Evolutionary conservation across 176 grass and related monocot genomes (phyloP), one percentile per base, ranked within the genome.

Genomic region (Cymbopogon citratus): DNA sequence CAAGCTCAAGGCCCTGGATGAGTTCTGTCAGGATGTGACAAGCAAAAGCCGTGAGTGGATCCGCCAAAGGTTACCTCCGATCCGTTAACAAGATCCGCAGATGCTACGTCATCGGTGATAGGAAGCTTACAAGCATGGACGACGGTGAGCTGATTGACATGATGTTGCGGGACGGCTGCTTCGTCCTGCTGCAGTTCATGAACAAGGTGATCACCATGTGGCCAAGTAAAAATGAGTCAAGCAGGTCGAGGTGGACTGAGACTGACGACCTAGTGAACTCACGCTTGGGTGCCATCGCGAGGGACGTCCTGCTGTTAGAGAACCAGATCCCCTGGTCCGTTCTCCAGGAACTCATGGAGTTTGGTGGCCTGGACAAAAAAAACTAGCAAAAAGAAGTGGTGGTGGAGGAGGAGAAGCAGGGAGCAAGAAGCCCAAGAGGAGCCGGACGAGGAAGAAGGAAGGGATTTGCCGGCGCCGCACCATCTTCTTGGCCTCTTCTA

Each of bases 161-260:
- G 36, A 64, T 78, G 75, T 18, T 29, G 7, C 0, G 6, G 6
- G 75, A 78, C 10, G 59, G 59, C 24, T 78, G 75, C 59, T 78
- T 78, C n/a, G n/a, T n/a, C 59, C 75, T 78, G 54, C 38, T 78
- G 75, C 57, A 45, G 75, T 78, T 78, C 35, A 78, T 78, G 34
- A 34, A 38, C 35, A 38, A 6, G 35, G 35, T 38, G 4, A 5
- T 12, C 12, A 24, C 36, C 36, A 28, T 62, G 75, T 77, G 35
- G 19, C 74, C 56, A 33, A 5, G 5, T 6, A 6, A 6, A 0
- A 5, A 38, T 38, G 35, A 38, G 35, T 34, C 33, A 4, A 4
- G 2, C 33, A 4, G 33, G 33, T 5, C 35, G 35, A 38, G 5
- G 35, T 38, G 35, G 35, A 38, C 4, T 6, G 74, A 62, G n/a